phyloP scores from a whole-genome alignment of 495 filamentous ascomycete genomes.

The Hapsidospora chrysogenum region DNA sequence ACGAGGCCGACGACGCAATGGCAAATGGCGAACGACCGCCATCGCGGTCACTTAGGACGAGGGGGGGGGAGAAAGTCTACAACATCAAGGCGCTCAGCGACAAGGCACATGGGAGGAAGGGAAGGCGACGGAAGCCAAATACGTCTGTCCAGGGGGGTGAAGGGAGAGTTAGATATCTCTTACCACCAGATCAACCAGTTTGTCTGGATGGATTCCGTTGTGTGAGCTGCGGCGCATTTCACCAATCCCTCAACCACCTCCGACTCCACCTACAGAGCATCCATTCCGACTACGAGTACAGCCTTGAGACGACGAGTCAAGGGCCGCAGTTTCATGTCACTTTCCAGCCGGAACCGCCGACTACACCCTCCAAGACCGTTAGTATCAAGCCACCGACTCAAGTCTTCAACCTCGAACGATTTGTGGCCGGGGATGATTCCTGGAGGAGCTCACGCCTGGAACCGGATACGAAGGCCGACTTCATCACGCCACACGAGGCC shows the following conservation, averaged over 20 bases:
- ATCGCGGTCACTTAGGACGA: constrained; percentile 15
- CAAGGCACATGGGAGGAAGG: constrained; percentile 27
- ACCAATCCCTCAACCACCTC: constrained; percentile 24
- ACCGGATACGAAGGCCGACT: constrained; percentile 15
- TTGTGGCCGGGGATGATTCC: constrained; percentile 21
- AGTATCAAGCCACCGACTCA: constrained; percentile 19
- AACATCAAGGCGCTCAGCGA: constrained; percentile 32
- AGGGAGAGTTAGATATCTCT: constrained; percentile 22
- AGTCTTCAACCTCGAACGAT: constrained; percentile 20
- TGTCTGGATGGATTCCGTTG: constrained; percentile 24
- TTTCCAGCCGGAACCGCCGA: constrained; percentile 2
- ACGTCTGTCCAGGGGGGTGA: constrained; percentile 12
- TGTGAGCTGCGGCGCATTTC: constrained; percentile 24
- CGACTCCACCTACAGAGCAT: constrained; percentile 21
- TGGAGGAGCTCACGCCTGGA: constrained; percentile 23
- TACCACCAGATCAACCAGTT: constrained; percentile 23
- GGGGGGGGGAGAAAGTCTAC: constrained; percentile 28
- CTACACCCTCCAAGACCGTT: constrained; percentile 10
- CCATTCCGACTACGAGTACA: constrained; percentile 28
- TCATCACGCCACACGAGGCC: too few species aligned
- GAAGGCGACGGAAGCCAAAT: constrained; percentile 20
- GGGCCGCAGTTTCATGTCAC: constrained; percentile 8
- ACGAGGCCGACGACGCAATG: constrained; percentile 14
- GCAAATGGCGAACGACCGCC: constrained; percentile 5
- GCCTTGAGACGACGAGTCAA: constrained; percentile 15